phyloP scores from a whole-genome alignment of 2,329 filamentous ascomycete species.

The Claviceps capensis region DNA sequence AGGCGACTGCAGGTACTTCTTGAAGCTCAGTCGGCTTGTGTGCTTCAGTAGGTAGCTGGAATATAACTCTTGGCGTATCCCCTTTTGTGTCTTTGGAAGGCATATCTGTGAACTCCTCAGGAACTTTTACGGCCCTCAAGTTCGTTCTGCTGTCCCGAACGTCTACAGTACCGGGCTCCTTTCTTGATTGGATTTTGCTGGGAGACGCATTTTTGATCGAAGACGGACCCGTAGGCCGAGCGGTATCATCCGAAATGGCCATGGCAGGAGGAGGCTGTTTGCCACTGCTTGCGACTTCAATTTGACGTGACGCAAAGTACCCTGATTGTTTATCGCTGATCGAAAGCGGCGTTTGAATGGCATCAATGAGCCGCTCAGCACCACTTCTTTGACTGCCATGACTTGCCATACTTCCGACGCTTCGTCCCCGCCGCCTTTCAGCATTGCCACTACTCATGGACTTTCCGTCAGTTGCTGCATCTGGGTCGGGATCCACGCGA shows the following conservation, averaged over 20 bases:
- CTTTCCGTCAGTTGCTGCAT: constrained; percentile 5
- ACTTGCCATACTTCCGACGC: constrained; percentile 27
- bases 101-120: constrained; percentile 30
- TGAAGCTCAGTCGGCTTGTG: constrained; percentile 4
- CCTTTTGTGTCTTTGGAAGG: constrained; percentile 16
- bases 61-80: constrained; percentile 22
- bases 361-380: constrained; percentile 58
- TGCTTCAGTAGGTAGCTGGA: constrained; percentile 21
- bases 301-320: constrained; percentile 10
- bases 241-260: constrained; percentile 2
- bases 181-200: background rate
- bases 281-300: constrained; percentile 8
- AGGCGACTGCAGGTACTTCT: constrained; percentile 10
- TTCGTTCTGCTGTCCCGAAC: constrained; percentile 32
- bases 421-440: constrained; percentile 14
- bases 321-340: constrained; percentile 24
- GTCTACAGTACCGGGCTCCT: constrained; percentile 21
- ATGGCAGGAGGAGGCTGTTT: constrained; percentile 3
- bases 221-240: constrained; percentile 8
- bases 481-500: constrained; percentile 8
- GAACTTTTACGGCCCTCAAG: constrained; percentile 32
- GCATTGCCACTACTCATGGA: constrained; percentile 9
- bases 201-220: background rate
- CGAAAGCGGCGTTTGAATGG: constrained; percentile 48
- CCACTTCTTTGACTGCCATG: constrained; percentile 42